Conservation (phyloP, 1,139 yeast species). For the Suhomyces chickasaworum region DNA sequence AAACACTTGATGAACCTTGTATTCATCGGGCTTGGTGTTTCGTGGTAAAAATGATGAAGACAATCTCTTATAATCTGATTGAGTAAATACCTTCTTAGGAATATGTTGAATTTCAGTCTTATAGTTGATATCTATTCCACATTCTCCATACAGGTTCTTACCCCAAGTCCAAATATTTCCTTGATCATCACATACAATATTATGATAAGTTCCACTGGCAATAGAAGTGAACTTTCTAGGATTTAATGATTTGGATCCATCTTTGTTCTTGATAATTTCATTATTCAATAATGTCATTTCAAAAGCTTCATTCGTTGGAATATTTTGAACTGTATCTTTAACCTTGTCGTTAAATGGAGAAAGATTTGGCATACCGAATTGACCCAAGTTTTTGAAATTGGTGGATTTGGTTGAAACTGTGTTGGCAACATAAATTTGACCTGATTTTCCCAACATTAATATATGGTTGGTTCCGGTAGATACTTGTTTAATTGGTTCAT, state of each 20-base stretch:
- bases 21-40: constrained; percentile 9
- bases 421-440: constrained; percentile 64
- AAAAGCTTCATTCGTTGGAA: constrained; percentile 33
- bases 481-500: constrained; percentile 52
- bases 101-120: constrained; percentile 68
- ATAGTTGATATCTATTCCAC: constrained; percentile 70
- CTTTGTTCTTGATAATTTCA: constrained; percentile 27
- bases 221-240: constrained; percentile 56
- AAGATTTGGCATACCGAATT: constrained; percentile 73
- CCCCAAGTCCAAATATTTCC: constrained; percentile 87
- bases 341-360: constrained; percentile 54
- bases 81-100: constrained; percentile 56
- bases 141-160: constrained; percentile 75
- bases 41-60: constrained; percentile 8
- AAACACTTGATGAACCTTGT: constrained; percentile 47
- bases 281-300: constrained; percentile 42
- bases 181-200: constrained; percentile 60
- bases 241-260: constrained; percentile 27
- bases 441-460: constrained; percentile 59
- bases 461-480: constrained; percentile 69
- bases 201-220: constrained; percentile 75
- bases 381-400: constrained; percentile 59
- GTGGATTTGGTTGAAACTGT: constrained; percentile 24
- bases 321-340: constrained; percentile 14
- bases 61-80: constrained; percentile 24